phyloP scores from a whole-genome alignment of 2,329 filamentous ascomycete species.

The Davidsoniella neocaledoniae region DNA sequence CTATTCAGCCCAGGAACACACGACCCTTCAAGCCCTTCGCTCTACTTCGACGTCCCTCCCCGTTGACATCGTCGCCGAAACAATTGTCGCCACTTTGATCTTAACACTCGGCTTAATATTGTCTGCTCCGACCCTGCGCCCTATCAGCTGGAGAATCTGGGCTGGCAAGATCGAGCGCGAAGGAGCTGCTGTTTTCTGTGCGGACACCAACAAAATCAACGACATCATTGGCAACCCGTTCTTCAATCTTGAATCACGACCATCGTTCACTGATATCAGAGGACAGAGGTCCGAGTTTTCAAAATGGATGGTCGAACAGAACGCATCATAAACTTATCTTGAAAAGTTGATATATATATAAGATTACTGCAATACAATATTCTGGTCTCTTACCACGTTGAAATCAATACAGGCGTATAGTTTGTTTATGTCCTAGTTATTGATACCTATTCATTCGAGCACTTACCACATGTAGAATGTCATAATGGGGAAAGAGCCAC shows the following conservation, averaged over 20 bases:
- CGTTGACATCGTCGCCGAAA: constrained; percentile 75
- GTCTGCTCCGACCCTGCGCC: constrained; percentile 60
- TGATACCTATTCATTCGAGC: too few species aligned
- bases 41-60: constrained; percentile 44
- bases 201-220: constrained; percentile 55
- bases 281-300: constrained; percentile 64
- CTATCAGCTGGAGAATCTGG: constrained; percentile 71
- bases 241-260: constrained; percentile 57
- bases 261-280: constrained; percentile 77
- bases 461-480: too few species aligned
- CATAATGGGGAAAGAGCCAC: too few species aligned
- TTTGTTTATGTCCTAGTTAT: too few species aligned
- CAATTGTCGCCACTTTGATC: constrained; percentile 61
- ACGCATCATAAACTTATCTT: background rate
- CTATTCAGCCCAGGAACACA: constrained; percentile 92
- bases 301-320: constrained; percentile 43
- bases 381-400: too few species aligned
- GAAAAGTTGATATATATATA: background rate
- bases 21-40: constrained; percentile 47
- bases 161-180: constrained; percentile 65
- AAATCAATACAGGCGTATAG: too few species aligned
- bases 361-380: background rate
- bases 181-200: constrained; percentile 37
- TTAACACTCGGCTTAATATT: constrained; percentile 71
- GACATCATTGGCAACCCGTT: constrained; percentile 67